Evolutionary conservation across 2,329 filamentous ascomycete species (phyloP).

Genomic region (Pleomassaria siparia): DNA sequence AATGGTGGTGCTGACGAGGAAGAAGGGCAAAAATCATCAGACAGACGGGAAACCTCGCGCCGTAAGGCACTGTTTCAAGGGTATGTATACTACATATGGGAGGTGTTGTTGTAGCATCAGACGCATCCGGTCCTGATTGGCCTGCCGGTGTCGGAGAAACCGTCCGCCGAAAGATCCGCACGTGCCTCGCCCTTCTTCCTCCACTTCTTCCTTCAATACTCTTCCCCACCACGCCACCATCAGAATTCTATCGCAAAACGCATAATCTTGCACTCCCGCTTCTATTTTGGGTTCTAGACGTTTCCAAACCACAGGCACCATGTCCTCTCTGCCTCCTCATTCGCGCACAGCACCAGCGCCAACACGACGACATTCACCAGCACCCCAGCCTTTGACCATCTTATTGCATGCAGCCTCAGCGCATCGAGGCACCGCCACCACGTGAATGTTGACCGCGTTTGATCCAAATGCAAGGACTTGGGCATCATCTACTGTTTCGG

Average conservation of each 20-base stretch:
- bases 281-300: slow-evolving; percentile 8
- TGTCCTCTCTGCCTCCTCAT: slow-evolving; percentile 17
- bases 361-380: slow-evolving; percentile 17
- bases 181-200: neutral
- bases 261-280: slow-evolving; percentile 21
- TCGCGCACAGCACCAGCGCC: slow-evolving; percentile 20
- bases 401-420: slow-evolving; percentile 9
- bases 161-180: neutral
- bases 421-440: slow-evolving; percentile 8
- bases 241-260: slow-evolving; percentile 17
- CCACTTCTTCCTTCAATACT: too few relatives aligned
- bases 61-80: slow-evolving; percentile 12
- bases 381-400: slow-evolving; percentile 2
- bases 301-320: slow-evolving; percentile 20
- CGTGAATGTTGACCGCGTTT: slow-evolving; percentile 13
- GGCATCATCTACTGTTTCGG: slow-evolving; percentile 22
- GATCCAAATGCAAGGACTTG: slow-evolving; percentile 14
- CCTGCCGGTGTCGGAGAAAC: neutral
- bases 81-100: neutral
- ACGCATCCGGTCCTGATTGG: neutral
- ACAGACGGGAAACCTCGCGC: slow-evolving; percentile 26
- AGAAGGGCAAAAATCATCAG: slow-evolving; percentile 11
- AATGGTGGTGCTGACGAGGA: neutral
- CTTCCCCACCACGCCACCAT: slow-evolving; percentile 3
- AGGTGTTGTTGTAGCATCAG: neutral